Evolutionary conservation across 2,329 filamentous ascomycete species (phyloP).

Genomic region (Pseudogymnoascus sp.): DNA sequence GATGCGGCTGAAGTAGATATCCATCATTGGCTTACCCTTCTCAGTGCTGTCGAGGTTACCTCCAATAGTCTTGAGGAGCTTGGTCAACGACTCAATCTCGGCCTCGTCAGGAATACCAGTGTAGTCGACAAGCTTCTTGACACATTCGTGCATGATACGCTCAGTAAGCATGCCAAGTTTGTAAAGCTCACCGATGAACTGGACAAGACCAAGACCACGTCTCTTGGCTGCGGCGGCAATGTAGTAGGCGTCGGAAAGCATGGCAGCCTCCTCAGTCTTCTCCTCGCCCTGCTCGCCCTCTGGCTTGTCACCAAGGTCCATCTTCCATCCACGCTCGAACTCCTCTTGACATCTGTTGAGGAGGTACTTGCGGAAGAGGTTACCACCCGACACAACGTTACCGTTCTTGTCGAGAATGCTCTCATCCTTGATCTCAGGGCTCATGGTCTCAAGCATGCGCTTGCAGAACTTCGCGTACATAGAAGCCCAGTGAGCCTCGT

Average conservation of each 20-base stretch:
- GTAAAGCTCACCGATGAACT: constrained; percentile 98
- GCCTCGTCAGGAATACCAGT: constrained; percentile 88
- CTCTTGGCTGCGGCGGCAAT: constrained; percentile 87
- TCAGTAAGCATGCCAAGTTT: constrained; percentile 98
- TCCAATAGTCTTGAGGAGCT: constrained; percentile 87
- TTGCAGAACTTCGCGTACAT: constrained; percentile 99
- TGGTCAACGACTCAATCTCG: constrained; percentile 90
- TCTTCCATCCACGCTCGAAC: constrained; percentile 95
- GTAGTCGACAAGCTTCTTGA: constrained; percentile 93
- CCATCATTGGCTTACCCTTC: constrained; percentile 79
- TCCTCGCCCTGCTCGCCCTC: constrained; percentile 52
- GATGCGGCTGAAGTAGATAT: constrained; percentile 88
- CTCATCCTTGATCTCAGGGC: constrained; percentile 87
- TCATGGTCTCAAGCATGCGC: constrained; percentile 94
- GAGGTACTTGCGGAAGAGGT: constrained; percentile 95
- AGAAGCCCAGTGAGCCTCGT: constrained; percentile 95
- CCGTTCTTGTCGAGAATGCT: constrained; percentile 86
- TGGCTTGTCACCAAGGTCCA: constrained; percentile 70
- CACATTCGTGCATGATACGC: constrained; percentile 99
- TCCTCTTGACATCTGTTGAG: constrained; percentile 98
- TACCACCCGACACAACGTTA: constrained; percentile 82
- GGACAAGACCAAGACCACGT: constrained; percentile 91
- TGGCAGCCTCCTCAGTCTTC: constrained; percentile 60
- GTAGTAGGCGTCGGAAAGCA: constrained; percentile 97
- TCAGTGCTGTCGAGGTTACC: constrained; percentile 74